A percentile compares a stretch with the other conserved stretches of the same genome.
Evolutionary conservation across 495 filamentous ascomycete genomes (phyloP).

Genomic region (Rhypophila decipiens): DNA sequence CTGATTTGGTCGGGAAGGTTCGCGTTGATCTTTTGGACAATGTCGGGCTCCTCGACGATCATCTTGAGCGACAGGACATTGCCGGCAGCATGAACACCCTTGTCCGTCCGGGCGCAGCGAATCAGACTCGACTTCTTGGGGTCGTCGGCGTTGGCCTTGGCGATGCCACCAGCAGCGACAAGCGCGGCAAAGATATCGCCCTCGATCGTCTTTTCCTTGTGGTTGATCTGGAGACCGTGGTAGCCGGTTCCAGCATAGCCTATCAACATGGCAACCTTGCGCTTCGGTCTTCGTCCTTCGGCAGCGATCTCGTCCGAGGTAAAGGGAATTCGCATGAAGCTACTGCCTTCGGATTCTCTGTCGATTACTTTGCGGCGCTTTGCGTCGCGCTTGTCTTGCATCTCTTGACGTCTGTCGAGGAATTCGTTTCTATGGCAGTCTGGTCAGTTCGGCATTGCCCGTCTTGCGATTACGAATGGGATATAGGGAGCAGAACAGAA

Average conservation of each 20-base stretch:
- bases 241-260: slow-evolving; percentile 97
- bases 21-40: slow-evolving; percentile 85
- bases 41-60: slow-evolving; percentile 83
- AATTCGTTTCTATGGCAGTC: slow-evolving; percentile 6
- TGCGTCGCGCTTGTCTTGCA: slow-evolving; percentile 46
- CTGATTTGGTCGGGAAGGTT: slow-evolving; percentile 80
- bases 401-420: slow-evolving; percentile 55
- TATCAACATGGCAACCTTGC: slow-evolving; percentile 90
- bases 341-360: slow-evolving; percentile 29
- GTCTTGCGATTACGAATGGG: not conserved
- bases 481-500: not conserved
- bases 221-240: slow-evolving; percentile 85
- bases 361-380: slow-evolving; percentile 49
- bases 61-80: slow-evolving; percentile 94
- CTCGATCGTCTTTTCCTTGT: slow-evolving; percentile 83
- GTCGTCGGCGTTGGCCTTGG: slow-evolving; percentile 91
- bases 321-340: slow-evolving; percentile 40
- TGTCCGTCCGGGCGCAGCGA: slow-evolving; percentile 91
- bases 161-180: slow-evolving; percentile 83
- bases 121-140: slow-evolving; percentile 93
- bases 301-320: slow-evolving; percentile 68
- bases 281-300: slow-evolving; percentile 82
- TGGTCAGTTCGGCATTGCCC: slow-evolving; percentile 25
- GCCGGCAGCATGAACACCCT: slow-evolving; percentile 94
- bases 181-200: slow-evolving; percentile 93